Conservation (phyloP, 2,329 filamentous ascomycete species). For the Neoascochyta sp. region DNA sequence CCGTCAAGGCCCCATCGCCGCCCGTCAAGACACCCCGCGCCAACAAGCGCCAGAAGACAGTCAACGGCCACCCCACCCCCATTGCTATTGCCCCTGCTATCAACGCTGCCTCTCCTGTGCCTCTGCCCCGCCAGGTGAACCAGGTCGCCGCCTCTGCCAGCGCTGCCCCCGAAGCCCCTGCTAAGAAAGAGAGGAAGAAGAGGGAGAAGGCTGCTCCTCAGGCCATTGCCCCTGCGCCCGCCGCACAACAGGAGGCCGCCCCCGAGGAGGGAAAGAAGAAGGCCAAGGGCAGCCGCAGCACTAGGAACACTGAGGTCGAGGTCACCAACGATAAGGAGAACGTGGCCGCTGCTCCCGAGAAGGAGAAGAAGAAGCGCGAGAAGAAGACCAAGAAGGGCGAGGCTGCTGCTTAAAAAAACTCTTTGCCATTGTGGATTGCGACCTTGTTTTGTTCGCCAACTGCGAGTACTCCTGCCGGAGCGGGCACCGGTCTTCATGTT, state of each 20-base stretch:
- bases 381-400: slow-evolving; percentile 36
- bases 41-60: slow-evolving; percentile 40
- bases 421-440: too few relatives aligned
- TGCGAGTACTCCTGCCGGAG: too few relatives aligned
- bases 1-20: slow-evolving; percentile 35
- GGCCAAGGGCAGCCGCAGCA: slow-evolving; percentile 31
- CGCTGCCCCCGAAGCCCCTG: slow-evolving; percentile 15
- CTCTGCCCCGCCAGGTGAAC: slow-evolving; percentile 19
- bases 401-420: slow-evolving; percentile 20
- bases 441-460: too few relatives aligned
- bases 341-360: slow-evolving; percentile 11
- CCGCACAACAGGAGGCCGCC: slow-evolving; percentile 22
- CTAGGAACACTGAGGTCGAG: slow-evolving; percentile 31
- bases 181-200: slow-evolving; percentile 37
- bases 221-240: slow-evolving; percentile 21
- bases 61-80: slow-evolving; percentile 20
- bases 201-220: slow-evolving; percentile 26
- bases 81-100: slow-evolving; percentile 19
- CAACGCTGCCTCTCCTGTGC: slow-evolving; percentile 20
- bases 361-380: slow-evolving; percentile 34
- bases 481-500: too few relatives aligned
- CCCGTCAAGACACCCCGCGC: slow-evolving; percentile 33
- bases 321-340: slow-evolving; percentile 24
- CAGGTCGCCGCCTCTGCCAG: slow-evolving; percentile 12
- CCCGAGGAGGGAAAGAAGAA: slow-evolving; percentile 37